Percentiles rank a stretch among this genome's conserved stretches.
Conservation (phyloP, 495 filamentous ascomycete species). For the Diplogelasinospora grovesii region DNA sequence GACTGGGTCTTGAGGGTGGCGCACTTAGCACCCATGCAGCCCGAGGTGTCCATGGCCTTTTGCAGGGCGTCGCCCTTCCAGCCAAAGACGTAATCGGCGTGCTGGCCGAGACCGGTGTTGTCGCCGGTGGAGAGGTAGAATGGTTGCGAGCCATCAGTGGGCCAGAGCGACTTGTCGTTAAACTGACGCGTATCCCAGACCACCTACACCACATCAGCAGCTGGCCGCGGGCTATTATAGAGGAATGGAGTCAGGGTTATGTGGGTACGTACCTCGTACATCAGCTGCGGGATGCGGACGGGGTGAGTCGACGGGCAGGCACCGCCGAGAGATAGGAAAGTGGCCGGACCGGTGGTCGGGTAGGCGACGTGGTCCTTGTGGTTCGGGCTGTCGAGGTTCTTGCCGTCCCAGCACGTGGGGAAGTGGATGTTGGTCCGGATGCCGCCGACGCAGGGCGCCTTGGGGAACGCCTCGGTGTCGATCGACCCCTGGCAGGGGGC, state of each 20-base stretch:
- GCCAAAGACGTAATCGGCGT: constrained; percentile 47
- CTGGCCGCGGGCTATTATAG: no score
- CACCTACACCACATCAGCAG: constrained; percentile 8
- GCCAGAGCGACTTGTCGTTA: constrained; percentile 40
- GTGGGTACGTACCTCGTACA: constrained; percentile 32
- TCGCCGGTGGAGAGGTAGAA: constrained; percentile 43
- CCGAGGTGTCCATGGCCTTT: constrained; percentile 40
- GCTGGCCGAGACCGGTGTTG: constrained; percentile 38
- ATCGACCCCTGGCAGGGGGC: constrained; percentile 38
- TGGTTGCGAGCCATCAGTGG: constrained; percentile 40
- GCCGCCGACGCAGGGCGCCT: constrained; percentile 36
- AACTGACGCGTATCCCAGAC: constrained; percentile 45
- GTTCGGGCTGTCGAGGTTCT: constrained; percentile 48
- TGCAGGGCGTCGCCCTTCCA: constrained; percentile 43
- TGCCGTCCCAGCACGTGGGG: constrained; percentile 47
- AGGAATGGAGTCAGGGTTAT: neutral
- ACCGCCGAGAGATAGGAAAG: constrained; percentile 36
- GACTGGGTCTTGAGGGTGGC: constrained; percentile 31
- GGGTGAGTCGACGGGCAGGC: constrained; percentile 43
- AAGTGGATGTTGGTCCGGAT: constrained; percentile 42
- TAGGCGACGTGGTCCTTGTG: constrained; percentile 46
- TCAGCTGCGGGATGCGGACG: constrained; percentile 42
- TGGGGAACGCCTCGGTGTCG: constrained; percentile 36
- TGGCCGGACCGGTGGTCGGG: constrained; percentile 36
- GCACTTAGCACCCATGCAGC: constrained; percentile 38